Percentiles rank a stretch among this genome's conserved stretches.
phyloP scores from a whole-genome alignment of 805 yeast genomes.

The Saccharomyces paradoxus region DNA sequence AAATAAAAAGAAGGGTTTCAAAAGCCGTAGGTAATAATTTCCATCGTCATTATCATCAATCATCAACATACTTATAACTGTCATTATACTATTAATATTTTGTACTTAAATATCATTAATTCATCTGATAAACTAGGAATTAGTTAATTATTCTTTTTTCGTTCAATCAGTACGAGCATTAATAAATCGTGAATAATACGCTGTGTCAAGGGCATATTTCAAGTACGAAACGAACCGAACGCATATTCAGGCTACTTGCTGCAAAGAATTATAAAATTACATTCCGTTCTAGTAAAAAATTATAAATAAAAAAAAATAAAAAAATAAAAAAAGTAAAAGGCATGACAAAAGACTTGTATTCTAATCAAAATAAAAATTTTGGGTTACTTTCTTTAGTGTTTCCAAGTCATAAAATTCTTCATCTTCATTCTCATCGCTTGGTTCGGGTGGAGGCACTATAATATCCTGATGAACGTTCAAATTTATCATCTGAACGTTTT shows the following conservation, averaged over 20 bases:
- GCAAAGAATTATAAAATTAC: background rate
- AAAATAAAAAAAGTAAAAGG: too few relatives aligned
- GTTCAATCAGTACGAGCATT: background rate
- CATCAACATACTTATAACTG: background rate
- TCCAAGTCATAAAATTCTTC: slow-evolving; percentile 22
- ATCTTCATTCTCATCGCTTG: slow-evolving; percentile 10
- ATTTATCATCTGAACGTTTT: slow-evolving; percentile 42
- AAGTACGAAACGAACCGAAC: background rate
- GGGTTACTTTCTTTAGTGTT: slow-evolving; percentile 16
- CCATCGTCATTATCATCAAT: background rate
- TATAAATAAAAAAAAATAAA: too few relatives aligned
- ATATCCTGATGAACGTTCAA: slow-evolving; percentile 20
- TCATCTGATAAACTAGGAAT: background rate
- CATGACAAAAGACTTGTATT: background rate
- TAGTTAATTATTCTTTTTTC: background rate
- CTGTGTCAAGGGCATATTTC: background rate
- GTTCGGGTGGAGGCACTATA: background rate
- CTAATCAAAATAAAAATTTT: slow-evolving; percentile 24
- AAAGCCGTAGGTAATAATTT: slow-evolving; percentile 14
- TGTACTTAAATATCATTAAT: background rate
- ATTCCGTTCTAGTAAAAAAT: too few relatives aligned
- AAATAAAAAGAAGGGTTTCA: slow-evolving; percentile 22
- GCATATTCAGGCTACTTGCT: background rate
- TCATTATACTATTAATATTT: background rate
- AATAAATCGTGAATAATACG: background rate